Evolutionary conservation across 495 filamentous ascomycete genomes (phyloP), one percentile per base, ranked within the genome.

Genomic region (Astrocystis sublimbata): DNA sequence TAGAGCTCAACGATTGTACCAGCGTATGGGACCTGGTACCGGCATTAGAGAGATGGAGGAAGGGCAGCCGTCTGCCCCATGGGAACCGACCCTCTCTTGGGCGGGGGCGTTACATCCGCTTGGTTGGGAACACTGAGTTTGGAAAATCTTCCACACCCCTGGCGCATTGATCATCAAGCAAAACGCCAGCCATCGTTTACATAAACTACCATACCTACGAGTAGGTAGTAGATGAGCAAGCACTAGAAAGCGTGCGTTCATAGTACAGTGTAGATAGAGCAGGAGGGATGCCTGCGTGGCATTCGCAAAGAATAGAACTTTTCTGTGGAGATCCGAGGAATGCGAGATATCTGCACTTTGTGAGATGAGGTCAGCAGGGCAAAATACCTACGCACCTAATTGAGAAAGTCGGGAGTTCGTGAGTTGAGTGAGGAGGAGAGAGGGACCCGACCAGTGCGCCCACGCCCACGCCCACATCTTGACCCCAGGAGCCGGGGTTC

Each of bases 301-400:
- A 15, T 35, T 17, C 26, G 54, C 28, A 17, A 40, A 56, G 33
- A 45, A 57, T 41, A 45, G 5, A 57, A 57, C 2, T 26, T 45
- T 43, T n/a, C n/a, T n/a, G n/a, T n/a, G n/a, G n/a, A n/a, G 45
- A 54, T 7, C 12, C 51, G 51, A 52, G 30, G 13, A 40, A 28
- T n/a, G 51, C 24, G 40, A 57, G 54, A 31, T n/a, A n/a, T n/a
- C n/a, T n/a, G n/a, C n/a, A n/a, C n/a, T n/a, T 10, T 57, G 40
- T 43, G 54, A 41, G 54, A 57, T 45, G 40, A 57, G 54, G 54
- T 57, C 54, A 57, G 54, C 54, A 43, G 45, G 26, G 40, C 28
- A 24, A 45, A 42, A 10, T 57, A 26, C n/a, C n/a, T n/a, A n/a
- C n/a, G n/a, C n/a, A n/a, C n/a, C n/a, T n/a, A n/a, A n/a, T n/a